Conservation (phyloP, 352 stramenopile species). For the Phytophthora ohioensis region DNA sequence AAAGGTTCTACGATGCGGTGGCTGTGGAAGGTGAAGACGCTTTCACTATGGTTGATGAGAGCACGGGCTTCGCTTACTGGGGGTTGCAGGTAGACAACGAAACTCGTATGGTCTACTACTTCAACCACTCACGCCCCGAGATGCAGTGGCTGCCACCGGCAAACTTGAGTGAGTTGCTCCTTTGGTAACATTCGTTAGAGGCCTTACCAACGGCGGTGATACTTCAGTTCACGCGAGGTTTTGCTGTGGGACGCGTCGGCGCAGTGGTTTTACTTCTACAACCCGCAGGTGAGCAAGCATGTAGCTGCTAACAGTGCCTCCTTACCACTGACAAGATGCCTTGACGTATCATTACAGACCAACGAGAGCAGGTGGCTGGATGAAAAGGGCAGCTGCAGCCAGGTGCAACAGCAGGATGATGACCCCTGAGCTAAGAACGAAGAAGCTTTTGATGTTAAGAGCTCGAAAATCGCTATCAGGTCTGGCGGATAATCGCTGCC, state of each 20-base stretch:
- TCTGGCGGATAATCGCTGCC: neutral
- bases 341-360: constrained; percentile 4
- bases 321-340: neutral
- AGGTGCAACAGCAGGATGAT: constrained; percentile 5
- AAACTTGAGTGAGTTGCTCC: constrained; percentile 15
- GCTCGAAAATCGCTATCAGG: constrained; percentile 7
- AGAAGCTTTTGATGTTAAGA: neutral
- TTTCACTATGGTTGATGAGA: neutral
- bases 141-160: constrained; percentile 27
- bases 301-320: neutral
- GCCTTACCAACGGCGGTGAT: too few species aligned
- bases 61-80: constrained; percentile 2
- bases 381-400: constrained; percentile 5
- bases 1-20: constrained; percentile 31
- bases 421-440: neutral
- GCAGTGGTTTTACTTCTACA: constrained; percentile 34
- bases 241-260: constrained; percentile 27
- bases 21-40: constrained; percentile 10
- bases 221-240: constrained; percentile 29
- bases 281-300: constrained; percentile 19
- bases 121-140: constrained; percentile 16
- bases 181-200: too few species aligned
- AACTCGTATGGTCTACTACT: constrained; percentile 21
- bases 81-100: constrained; percentile 24
- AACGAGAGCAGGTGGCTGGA: constrained; percentile 24